Evolutionary conservation across 2,329 filamentous ascomycete species (phyloP).

Genomic region (Leptographium wingfieldii): DNA sequence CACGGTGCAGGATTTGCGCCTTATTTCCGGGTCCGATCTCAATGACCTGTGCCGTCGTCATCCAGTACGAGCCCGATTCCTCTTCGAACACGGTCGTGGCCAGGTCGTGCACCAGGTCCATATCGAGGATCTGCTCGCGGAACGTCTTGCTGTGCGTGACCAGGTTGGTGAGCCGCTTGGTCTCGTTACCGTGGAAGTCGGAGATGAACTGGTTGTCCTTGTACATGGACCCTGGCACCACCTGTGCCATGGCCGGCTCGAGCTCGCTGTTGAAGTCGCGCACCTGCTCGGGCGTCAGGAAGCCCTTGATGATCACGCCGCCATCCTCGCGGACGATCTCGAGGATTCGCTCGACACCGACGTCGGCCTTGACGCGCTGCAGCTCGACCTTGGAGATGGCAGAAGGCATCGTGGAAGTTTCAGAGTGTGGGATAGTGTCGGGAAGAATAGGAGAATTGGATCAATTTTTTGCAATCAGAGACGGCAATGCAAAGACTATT

Average conservation of each 20-base stretch:
- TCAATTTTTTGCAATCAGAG: too few relatives aligned
- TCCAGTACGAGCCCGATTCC: slow-evolving; percentile 18
- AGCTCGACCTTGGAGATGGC: neutral
- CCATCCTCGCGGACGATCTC: slow-evolving; percentile 13
- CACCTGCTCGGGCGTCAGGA: slow-evolving; percentile 14
- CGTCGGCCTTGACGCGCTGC: neutral
- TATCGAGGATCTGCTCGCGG: slow-evolving; percentile 17
- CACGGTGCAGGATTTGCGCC: slow-evolving; percentile 18
- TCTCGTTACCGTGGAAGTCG: slow-evolving; percentile 16
- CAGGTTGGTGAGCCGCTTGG: slow-evolving; percentile 15
- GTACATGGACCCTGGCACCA: neutral
- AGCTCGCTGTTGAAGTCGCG: slow-evolving; percentile 15
- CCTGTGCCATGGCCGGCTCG: slow-evolving; percentile 12
- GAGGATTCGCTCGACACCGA: slow-evolving; percentile 1
- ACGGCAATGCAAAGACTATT: too few relatives aligned
- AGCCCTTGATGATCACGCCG: slow-evolving; percentile 17
- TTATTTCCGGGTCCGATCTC: slow-evolving; percentile 14
- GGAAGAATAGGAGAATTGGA: neutral
- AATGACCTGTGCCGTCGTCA: slow-evolving; percentile 14
- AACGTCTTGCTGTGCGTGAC: slow-evolving; percentile 16
- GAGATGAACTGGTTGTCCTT: neutral
- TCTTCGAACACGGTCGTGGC: slow-evolving; percentile 15
- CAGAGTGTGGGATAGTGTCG: neutral
- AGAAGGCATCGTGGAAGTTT: neutral
- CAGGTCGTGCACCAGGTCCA: slow-evolving; percentile 17